phyloP scores from a whole-genome alignment of 2,329 filamentous ascomycete genomes.

The Pseudogymnoascus sp. region DNA sequence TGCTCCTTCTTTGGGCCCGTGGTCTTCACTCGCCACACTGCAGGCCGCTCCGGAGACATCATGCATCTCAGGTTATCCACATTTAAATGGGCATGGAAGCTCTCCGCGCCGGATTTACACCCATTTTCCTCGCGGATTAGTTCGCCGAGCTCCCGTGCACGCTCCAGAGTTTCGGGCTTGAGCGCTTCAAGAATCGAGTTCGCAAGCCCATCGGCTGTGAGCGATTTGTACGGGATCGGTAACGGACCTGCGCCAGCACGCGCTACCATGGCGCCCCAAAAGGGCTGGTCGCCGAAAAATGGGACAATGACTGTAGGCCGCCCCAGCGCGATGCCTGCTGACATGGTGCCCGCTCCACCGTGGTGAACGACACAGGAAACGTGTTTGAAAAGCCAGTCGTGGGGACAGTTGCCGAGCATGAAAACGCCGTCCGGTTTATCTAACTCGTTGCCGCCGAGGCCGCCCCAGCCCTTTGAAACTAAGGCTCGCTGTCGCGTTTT shows the following conservation, averaged over 20 bases:
- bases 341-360: slow-evolving; percentile 77
- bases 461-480: slow-evolving; percentile 80
- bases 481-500: slow-evolving; percentile 62
- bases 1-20: slow-evolving; percentile 44
- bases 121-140: slow-evolving; percentile 60
- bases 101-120: slow-evolving; percentile 51
- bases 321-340: slow-evolving; percentile 68
- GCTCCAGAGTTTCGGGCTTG: slow-evolving; percentile 47
- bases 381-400: slow-evolving; percentile 77
- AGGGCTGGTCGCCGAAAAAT: slow-evolving; percentile 76
- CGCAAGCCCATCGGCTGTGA: slow-evolving; percentile 57
- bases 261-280: slow-evolving; percentile 70
- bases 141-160: slow-evolving; percentile 40
- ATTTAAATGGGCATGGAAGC: slow-evolving; percentile 61
- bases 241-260: slow-evolving; percentile 61
- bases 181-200: slow-evolving; percentile 54
- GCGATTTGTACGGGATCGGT: slow-evolving; percentile 59
- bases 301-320: slow-evolving; percentile 73
- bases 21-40: slow-evolving; percentile 64
- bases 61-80: slow-evolving; percentile 58
- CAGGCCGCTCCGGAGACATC: slow-evolving; percentile 56
- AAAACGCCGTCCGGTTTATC: slow-evolving; percentile 64
- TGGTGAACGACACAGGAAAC: slow-evolving; percentile 78
- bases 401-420: slow-evolving; percentile 74
- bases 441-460: slow-evolving; percentile 62